Percentiles rank a stretch among this genome's conserved stretches.
phyloP scores from a whole-genome alignment of 108 stramenopile genomes.

The Stephanodiscus minutulus region DNA sequence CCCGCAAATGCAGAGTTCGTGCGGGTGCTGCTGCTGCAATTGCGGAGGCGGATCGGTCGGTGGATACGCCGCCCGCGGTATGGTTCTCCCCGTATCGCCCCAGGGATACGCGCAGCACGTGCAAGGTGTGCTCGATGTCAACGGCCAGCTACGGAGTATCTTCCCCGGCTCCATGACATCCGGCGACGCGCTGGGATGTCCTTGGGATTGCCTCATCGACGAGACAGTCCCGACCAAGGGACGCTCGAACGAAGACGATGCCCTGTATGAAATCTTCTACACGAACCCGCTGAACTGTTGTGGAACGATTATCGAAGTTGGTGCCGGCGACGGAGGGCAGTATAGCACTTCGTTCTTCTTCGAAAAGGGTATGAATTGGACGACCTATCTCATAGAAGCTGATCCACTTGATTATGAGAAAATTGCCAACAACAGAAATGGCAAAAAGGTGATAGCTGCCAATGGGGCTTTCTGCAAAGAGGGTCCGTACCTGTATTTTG shows the following conservation, averaged over 20 bases:
- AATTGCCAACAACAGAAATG: slow-evolving; percentile 34
- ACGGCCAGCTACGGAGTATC: background rate
- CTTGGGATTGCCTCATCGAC: slow-evolving; percentile 39
- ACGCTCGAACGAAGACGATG: slow-evolving; percentile 54
- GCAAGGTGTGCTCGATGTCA: background rate
- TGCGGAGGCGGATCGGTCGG: background rate
- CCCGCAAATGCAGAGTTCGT: background rate
- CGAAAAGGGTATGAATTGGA: slow-evolving; percentile 57
- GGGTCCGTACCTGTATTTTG: slow-evolving; percentile 22
- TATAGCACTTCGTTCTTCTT: slow-evolving; percentile 45
- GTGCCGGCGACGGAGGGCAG: slow-evolving; percentile 46
- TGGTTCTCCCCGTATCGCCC: background rate
- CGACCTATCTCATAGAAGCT: slow-evolving; percentile 47
- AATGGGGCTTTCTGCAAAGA: slow-evolving; percentile 54
- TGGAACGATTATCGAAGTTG: slow-evolving; percentile 55
- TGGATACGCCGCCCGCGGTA: background rate
- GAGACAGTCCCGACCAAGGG: slow-evolving; percentile 42
- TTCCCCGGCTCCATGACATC: background rate
- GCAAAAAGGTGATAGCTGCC: slow-evolving; percentile 24
- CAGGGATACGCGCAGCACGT: slow-evolving; percentile 4
- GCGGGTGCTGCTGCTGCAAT: slow-evolving; percentile 20
- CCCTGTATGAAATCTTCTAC: slow-evolving; percentile 59
- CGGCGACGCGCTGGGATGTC: slow-evolving; percentile 3
- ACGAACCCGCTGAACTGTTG: slow-evolving; percentile 57
- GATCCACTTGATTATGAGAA: slow-evolving; percentile 38